phyloP scores from a whole-genome alignment of 1,284 basidiomycete genomes.

The Earliella scabrosa region DNA sequence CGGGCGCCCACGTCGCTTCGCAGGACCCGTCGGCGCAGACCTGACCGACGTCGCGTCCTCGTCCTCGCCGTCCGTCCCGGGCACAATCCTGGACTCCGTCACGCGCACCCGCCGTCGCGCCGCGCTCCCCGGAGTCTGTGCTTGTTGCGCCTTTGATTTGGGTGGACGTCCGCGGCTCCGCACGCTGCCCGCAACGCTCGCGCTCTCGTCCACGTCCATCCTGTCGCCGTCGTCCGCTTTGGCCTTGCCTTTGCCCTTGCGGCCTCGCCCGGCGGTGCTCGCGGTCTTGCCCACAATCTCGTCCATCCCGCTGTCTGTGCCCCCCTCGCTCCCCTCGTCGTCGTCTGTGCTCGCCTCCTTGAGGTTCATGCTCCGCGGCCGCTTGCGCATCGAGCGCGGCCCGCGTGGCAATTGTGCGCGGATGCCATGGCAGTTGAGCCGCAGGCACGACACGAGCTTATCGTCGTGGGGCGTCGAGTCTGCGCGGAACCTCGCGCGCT shows the following conservation, averaged over 20 bases:
- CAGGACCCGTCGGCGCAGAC: conserved; percentile 18
- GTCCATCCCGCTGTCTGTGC: conserved; percentile 37
- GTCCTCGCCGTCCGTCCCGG: conserved; percentile 25
- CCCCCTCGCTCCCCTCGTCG: conserved; percentile 34
- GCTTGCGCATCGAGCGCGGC: conserved; percentile 31
- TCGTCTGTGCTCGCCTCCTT: conserved; percentile 34
- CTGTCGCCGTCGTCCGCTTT: conserved; percentile 24
- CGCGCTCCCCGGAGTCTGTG: conserved; percentile 22
- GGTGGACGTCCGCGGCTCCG: conserved; percentile 26
- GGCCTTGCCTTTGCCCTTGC: conserved; percentile 16
- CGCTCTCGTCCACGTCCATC: conserved; percentile 36
- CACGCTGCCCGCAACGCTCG: conserved; percentile 25
- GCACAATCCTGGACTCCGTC: conserved; percentile 21
- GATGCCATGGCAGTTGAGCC: conserved; percentile 54
- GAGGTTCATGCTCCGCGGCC: conserved; percentile 29
- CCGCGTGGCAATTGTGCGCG: conserved; percentile 38
- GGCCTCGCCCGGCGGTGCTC: conserved; percentile 20
- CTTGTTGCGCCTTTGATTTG: conserved; percentile 16
- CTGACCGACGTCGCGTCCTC: conserved; percentile 23
- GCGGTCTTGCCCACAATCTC: conserved; percentile 34
- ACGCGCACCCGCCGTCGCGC: conserved; percentile 26
- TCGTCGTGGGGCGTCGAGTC: conserved; percentile 72
- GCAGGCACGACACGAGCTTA: conserved; percentile 64
- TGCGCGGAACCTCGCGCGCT: conserved; percentile 75
- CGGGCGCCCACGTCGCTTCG: conserved; percentile 31